Evolutionary conservation across 176 grass and related monocot genomes (phyloP).

Genomic region (Bothriochloa decipiens): DNA sequence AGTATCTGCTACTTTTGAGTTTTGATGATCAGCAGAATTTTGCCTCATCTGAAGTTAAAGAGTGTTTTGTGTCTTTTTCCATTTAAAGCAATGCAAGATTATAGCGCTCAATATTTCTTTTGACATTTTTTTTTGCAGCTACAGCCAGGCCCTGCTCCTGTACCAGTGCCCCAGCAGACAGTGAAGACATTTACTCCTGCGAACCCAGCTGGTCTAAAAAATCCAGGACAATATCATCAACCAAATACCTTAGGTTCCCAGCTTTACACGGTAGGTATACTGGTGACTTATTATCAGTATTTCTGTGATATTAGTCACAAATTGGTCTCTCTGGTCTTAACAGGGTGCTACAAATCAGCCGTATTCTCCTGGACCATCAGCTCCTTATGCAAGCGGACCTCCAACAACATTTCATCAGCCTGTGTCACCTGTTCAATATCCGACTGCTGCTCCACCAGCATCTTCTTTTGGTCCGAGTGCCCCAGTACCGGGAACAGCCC

Average conservation of each 20-base stretch:
- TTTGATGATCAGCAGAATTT: slow-evolving; percentile 11
- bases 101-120: slow-evolving; percentile 20
- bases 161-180: slow-evolving; percentile 47
- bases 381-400: slow-evolving; percentile 40
- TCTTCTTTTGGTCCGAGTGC: slow-evolving; percentile 41
- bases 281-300: slow-evolving; percentile 23
- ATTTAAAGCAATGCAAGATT: not conserved
- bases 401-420: slow-evolving; percentile 57
- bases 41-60: slow-evolving; percentile 14
- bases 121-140: not conserved
- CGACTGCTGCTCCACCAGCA: slow-evolving; percentile 43
- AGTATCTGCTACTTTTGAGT: slow-evolving; percentile 6
- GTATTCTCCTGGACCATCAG: slow-evolving; percentile 39
- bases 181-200: slow-evolving; percentile 79
- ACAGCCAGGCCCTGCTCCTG: slow-evolving; percentile 58
- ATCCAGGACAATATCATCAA: slow-evolving; percentile 92
- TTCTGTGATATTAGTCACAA: slow-evolving; percentile 24
- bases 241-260: slow-evolving; percentile 84
- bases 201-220: slow-evolving; percentile 65
- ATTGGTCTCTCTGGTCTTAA: slow-evolving; percentile 35
- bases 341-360: slow-evolving; percentile 49
- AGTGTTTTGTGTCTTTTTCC: not conserved
- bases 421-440: slow-evolving; percentile 59
- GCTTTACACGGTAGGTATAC: slow-evolving; percentile 72
- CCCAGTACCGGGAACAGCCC: slow-evolving; percentile 46